Percentiles rank a stretch among this genome's conserved stretches.
These are phyloP conservation scores for Fraxinus xanthoxyloides DNA, from an alignment of 305 asterid genomes.

Conservation along the genomic window DNA sequence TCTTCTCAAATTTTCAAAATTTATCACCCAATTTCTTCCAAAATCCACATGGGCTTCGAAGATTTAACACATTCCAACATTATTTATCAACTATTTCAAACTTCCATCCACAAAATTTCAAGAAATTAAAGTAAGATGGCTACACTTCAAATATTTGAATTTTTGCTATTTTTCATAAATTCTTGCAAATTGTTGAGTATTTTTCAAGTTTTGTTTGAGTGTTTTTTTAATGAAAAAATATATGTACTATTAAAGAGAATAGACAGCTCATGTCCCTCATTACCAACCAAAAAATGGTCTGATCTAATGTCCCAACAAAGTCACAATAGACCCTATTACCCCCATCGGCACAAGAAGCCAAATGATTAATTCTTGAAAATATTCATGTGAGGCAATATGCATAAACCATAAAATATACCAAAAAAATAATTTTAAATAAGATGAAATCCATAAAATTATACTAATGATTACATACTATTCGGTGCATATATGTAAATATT, in stretches of 20 bases:
- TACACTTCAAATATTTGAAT: no score
- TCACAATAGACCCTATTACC: slow-evolving; percentile 37
- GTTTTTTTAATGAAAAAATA: no score
- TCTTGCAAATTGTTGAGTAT: no score
- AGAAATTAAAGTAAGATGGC: no score
- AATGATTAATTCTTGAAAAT: slow-evolving; percentile 31
- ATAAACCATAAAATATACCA: not conserved
- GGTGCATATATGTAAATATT: not conserved
- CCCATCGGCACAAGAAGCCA: slow-evolving; percentile 49
- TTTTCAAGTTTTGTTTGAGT: no score
- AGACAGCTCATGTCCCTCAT: slow-evolving; percentile 40
- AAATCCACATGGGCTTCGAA: no score
- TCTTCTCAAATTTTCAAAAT: no score
- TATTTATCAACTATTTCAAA: no score
- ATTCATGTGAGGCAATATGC: not conserved
- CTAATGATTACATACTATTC: slow-evolving; percentile 11
- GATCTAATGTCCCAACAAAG: slow-evolving; percentile 39
- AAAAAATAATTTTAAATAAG: not conserved
- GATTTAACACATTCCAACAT: no score
- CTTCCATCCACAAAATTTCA: no score
- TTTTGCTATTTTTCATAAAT: no score
- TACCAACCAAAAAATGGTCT: slow-evolving; percentile 16
- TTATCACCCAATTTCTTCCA: no score
- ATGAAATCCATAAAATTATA: not conserved
- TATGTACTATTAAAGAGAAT: not conserved